Conservation (phyloP, 2,329 filamentous ascomycete species). For the Neurospora sp. region DNA sequence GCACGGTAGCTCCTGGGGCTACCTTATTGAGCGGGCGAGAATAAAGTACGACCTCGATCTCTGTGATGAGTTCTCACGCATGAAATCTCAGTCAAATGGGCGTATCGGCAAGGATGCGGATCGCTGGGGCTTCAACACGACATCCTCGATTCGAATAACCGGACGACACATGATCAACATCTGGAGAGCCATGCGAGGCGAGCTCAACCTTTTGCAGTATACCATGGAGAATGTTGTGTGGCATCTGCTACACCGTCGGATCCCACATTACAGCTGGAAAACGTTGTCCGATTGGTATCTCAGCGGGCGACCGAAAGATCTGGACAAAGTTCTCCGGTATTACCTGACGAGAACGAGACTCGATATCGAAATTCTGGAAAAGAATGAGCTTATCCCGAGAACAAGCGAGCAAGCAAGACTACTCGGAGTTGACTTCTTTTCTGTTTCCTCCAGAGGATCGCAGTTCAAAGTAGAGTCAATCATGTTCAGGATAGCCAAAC, state of each 20-base stretch:
- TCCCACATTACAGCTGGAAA: conserved; percentile 77
- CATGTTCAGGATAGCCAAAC: conserved; percentile 97
- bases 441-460: conserved; percentile 86
- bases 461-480: conserved; percentile 98
- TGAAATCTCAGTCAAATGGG: conserved; percentile 74
- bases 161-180: conserved; percentile 95
- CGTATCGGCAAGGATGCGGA: conserved; percentile 80
- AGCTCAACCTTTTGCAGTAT: conserved; percentile 85
- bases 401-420: conserved; percentile 92
- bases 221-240: conserved; percentile 94
- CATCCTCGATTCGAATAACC: conserved; percentile 84
- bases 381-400: conserved; percentile 77
- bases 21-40: conserved; percentile 80
- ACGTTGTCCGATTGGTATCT: conserved; percentile 77
- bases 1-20: conserved; percentile 89
- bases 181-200: conserved; percentile 91
- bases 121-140: conserved; percentile 88
- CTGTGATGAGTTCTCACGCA: conserved; percentile 82
- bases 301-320: conserved; percentile 55
- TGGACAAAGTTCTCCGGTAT: conserved; percentile 69
- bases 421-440: conserved; percentile 92
- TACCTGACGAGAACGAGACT: conserved; percentile 67
- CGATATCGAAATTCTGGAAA: conserved; percentile 82
- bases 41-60: conserved; percentile 83
- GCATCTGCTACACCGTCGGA: conserved; percentile 75